These are phyloP conservation scores for Paratinospora sagittata DNA, from an alignment of 164 flowering plant genomes.

Conservation along the genomic window DNA sequence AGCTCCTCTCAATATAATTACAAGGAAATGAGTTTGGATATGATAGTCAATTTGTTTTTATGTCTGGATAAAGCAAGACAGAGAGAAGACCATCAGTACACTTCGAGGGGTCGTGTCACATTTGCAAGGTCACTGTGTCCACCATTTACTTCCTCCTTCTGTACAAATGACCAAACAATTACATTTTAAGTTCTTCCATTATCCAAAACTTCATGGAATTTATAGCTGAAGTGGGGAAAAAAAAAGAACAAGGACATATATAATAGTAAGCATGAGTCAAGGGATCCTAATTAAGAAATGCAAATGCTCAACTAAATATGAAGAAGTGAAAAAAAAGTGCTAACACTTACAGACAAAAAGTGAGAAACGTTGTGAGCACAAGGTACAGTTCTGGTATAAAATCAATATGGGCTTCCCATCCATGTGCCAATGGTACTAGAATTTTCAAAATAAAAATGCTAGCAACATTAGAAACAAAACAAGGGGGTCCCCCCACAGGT, in stretches of 20 bases:
- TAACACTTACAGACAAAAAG: not conserved
- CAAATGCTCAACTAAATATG: not conserved
- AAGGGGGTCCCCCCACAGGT: not conserved
- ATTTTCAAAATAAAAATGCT: not conserved
- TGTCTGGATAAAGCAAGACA: no score
- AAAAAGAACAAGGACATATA: not conserved
- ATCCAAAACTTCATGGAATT: no score
- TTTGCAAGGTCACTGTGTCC: no score
- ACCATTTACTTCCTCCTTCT: no score
- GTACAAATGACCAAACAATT: no score
- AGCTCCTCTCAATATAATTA: no score
- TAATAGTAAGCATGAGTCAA: not conserved
- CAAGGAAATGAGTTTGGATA: no score
- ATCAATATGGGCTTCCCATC: not conserved
- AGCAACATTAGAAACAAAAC: not conserved
- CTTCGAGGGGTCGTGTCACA: no score
- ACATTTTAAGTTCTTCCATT: no score
- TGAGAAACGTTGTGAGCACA: not conserved
- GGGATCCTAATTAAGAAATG: not conserved
- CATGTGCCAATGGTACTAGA: not conserved
- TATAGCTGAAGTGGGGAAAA: no score
- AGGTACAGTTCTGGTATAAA: not conserved
- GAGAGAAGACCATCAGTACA: no score
- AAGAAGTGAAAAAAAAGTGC: not conserved
- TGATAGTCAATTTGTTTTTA: no score